These are phyloP conservation scores for Podaxis sp. DNA, from an alignment of 768 basidiomycete genomes.

Conservation along the genomic window DNA sequence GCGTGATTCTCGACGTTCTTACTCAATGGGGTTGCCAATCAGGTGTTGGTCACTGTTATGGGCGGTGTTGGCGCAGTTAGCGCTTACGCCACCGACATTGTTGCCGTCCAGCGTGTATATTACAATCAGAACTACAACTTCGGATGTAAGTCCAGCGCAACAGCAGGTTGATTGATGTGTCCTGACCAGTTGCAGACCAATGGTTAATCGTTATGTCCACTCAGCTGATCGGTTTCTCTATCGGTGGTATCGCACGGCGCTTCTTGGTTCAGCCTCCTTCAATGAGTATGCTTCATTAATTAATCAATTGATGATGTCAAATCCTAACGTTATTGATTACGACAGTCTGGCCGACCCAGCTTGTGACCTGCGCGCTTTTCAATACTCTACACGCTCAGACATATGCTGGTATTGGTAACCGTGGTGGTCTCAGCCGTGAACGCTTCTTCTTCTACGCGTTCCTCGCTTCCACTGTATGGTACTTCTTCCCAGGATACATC, in stretches of 20 bases:
- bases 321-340: conserved; percentile 14
- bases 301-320: background rate
- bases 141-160: conserved; percentile 37
- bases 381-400: conserved; percentile 78
- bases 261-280: conserved; percentile 75
- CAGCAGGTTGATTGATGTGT: background rate
- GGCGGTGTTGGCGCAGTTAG: conserved; percentile 39
- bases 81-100: conserved; percentile 75
- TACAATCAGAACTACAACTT: conserved; percentile 66
- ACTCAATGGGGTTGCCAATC: conserved; percentile 11
- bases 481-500: conserved; percentile 70
- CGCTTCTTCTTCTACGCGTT: conserved; percentile 75
- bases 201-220: conserved; percentile 79
- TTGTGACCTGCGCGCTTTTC: conserved; percentile 73
- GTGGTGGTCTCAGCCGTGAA: conserved; percentile 70
- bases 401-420: conserved; percentile 63
- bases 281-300: conserved; percentile 48
- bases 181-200: conserved; percentile 47
- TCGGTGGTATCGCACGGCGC: conserved; percentile 68
- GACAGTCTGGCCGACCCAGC: conserved; percentile 75
- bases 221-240: conserved; percentile 80
- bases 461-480: conserved; percentile 57
- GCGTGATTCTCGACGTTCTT: conserved; percentile 23
- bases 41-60: conserved; percentile 59
- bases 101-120: conserved; percentile 74